These are phyloP conservation scores for Pseudonitzschia delicatissima DNA, from an alignment of 108 stramenopile species.

Conservation along the genomic window DNA sequence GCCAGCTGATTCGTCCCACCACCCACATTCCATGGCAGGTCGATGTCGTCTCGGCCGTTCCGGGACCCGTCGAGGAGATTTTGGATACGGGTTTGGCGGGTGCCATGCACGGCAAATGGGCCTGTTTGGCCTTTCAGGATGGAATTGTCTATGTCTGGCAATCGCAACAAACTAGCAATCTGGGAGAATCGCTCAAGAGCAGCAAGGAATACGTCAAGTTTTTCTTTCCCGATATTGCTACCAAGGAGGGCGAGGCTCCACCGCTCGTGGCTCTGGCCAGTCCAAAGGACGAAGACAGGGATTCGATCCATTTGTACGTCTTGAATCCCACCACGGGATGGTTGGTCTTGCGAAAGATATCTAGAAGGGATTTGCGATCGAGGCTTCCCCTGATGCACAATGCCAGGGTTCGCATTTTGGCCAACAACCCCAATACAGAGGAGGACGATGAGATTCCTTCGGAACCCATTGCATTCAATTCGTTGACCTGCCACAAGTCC, in stretches of 20 bases:
- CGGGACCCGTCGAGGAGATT: constrained; percentile 13
- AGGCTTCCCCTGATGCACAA: background rate
- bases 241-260: background rate
- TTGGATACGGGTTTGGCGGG: constrained; percentile 7
- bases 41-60: constrained; percentile 28
- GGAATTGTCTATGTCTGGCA: constrained; percentile 36
- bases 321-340: constrained; percentile 6
- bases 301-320: constrained; percentile 4
- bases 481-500: constrained; percentile 6
- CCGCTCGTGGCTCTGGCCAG: constrained; percentile 14
- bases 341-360: constrained; percentile 8
- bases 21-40: constrained; percentile 39
- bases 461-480: background rate
- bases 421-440: background rate
- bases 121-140: constrained; percentile 23
- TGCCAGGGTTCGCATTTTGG: background rate
- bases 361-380: constrained; percentile 7
- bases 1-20: constrained; percentile 27
- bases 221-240: background rate
- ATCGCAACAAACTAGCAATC: constrained; percentile 8
- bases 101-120: constrained; percentile 27
- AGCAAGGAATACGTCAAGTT: constrained; percentile 9
- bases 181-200: constrained; percentile 1
- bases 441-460: background rate
- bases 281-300: constrained; percentile 5